Evolutionary conservation across 176 grass and related monocot species (phyloP), one percentile per base, ranked within the genome.

Genomic region (Oryza officinalis): DNA sequence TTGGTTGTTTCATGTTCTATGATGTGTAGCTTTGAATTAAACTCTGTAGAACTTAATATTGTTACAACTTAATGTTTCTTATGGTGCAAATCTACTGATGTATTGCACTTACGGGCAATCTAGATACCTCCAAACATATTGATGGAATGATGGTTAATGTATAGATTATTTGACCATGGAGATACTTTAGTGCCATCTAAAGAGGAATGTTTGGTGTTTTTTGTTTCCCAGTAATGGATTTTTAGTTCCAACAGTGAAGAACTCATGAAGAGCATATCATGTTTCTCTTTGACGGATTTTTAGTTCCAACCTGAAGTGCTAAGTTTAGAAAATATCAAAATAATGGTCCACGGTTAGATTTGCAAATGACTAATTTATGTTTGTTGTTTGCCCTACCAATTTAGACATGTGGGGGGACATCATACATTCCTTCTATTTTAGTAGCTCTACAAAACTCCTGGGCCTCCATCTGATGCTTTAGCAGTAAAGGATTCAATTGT

Each of bases 11-110:
- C 35, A 71, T 57, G 17, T 8, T 60, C 18, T 60, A 20, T 37
- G 5, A 40, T 41, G 57, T 72, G 25, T 63, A 14, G 14, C 17
- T 73, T 27, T 64, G 37, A 73, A 38, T 20, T 6, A 41, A 60
- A 80, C 30, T 37, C 23, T 81, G 63, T 8, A 46, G 40, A 74
- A 20, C 26, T 73, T 82, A 45, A 82, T 73, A 32, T 26, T 68
- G 47, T 13, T 50, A 49, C 47, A 52, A 63, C 43, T 30, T 82
- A 72, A 46, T 27, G 23, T 27, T 27, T 61, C 18, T 63, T 61
- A 10, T 52, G 61, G 32, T 28, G 13, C 5, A 64, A 64, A 46
- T 64, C 17, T 73, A 83, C 26, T 32, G 57, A 45, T 46, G 28
- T 82, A 32, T 9, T 47, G 63, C 72, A 31, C 2, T 14, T 82